Conservation (phyloP, 345 rosid genomes). For the Passiflora organensis region DNA sequence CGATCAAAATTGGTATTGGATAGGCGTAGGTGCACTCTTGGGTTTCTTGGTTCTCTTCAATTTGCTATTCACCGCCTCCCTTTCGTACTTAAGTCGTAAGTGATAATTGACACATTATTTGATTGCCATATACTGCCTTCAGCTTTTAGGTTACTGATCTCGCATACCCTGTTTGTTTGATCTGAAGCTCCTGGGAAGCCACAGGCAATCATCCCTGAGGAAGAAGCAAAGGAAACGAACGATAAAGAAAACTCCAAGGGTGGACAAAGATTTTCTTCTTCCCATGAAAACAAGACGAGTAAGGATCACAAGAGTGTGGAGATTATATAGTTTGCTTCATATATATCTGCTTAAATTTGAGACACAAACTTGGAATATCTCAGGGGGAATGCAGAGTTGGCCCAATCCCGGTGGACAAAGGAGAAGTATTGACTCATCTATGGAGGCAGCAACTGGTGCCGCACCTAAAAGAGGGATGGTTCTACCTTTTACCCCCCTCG, state of each 20-base stretch:
- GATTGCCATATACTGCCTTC: neutral
- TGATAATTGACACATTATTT: neutral
- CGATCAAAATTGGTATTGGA: conserved; percentile 76
- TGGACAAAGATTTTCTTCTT: conserved; percentile 23
- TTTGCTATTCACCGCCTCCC: conserved; percentile 61
- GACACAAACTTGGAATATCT: conserved; percentile 8
- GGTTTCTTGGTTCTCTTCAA: conserved; percentile 71
- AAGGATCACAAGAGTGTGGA: conserved; percentile 10
- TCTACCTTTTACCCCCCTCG: conserved; percentile 73
- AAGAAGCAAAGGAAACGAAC: conserved; percentile 33
- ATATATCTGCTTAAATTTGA: neutral
- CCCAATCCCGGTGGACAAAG: conserved; percentile 19
- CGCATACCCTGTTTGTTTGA: neutral
- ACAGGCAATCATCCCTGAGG: conserved; percentile 60
- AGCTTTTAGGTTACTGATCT: conserved; percentile 5
- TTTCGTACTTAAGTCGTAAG: conserved; percentile 58
- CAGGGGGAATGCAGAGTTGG: conserved; percentile 42
- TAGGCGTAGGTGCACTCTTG: conserved; percentile 51
- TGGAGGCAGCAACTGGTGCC: conserved; percentile 27
- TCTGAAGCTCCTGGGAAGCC: conserved; percentile 56
- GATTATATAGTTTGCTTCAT: neutral
- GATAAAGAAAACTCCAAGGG: conserved; percentile 26
- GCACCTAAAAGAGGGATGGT: conserved; percentile 67
- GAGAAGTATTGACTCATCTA: conserved; percentile 29
- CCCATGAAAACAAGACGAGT: conserved; percentile 46